A percentile compares a stretch with the other conserved stretches of the same genome.
Evolutionary conservation across 2,329 filamentous ascomycete species (phyloP).

Genomic region (Penicillium verrucosum): DNA sequence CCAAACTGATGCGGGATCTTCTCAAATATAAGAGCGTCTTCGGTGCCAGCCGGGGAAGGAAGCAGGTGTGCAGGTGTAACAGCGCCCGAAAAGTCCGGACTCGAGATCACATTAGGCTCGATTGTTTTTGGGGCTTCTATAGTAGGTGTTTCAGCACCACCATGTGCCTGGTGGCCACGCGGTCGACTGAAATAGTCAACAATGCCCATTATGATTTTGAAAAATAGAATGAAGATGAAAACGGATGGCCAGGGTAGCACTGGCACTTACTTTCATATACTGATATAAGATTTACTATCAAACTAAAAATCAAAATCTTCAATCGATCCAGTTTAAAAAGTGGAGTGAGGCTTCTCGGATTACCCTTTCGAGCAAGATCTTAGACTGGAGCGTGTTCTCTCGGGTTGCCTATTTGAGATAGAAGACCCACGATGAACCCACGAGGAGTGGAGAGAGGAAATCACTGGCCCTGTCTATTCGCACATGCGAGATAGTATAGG

Average conservation of each 20-base stretch:
- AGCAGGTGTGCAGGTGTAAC: slow-evolving; percentile 16
- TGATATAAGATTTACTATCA: slow-evolving; percentile 1
- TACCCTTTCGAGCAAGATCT: slow-evolving; percentile 6
- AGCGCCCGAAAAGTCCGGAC: slow-evolving; percentile 9
- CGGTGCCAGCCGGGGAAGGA: slow-evolving; percentile 17
- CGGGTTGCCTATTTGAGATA: slow-evolving; percentile 7
- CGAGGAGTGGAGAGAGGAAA: not conserved
- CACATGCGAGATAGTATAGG: not conserved
- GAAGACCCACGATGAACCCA: slow-evolving; percentile 3
- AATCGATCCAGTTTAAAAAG: slow-evolving; percentile 15
- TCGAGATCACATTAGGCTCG: slow-evolving; percentile 18
- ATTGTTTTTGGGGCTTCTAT: slow-evolving; percentile 11
- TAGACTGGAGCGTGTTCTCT: slow-evolving; percentile 5
- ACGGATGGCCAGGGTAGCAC: not conserved
- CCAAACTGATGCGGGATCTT: slow-evolving; percentile 31
- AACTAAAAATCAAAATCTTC: slow-evolving; percentile 13
- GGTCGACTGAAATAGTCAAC: slow-evolving; percentile 14
- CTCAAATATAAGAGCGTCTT: slow-evolving; percentile 21
- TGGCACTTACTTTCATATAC: not conserved
- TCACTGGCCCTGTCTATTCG: not conserved
- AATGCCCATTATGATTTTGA: slow-evolving; percentile 15
- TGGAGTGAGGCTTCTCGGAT: slow-evolving; percentile 9
- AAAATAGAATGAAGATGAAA: not conserved
- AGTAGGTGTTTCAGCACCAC: not conserved
- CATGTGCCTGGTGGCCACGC: slow-evolving; percentile 7